These are phyloP conservation scores for Cafeteria roenbergensis DNA, from an alignment of 108 stramenopile genomes.

Conservation along the genomic window DNA sequence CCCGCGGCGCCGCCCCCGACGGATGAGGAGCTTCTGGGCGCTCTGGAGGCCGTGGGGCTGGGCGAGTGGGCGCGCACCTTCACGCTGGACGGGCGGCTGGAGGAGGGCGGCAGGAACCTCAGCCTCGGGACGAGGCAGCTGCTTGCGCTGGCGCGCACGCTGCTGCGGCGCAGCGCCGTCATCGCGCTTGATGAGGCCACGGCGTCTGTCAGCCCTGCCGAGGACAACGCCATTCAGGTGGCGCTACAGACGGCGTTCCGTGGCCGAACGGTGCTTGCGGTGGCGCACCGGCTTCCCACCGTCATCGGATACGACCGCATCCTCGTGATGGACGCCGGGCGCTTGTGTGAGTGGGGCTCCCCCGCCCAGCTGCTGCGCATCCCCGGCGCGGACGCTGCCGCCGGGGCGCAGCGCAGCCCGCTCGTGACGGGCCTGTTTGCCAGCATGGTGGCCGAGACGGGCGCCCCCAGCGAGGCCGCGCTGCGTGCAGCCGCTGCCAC, in stretches of 20 bases:
- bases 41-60: background rate
- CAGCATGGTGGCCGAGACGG: too few species aligned
- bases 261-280: conserved; percentile 31
- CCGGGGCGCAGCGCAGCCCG: too few species aligned
- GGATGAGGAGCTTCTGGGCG: background rate
- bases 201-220: background rate
- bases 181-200: background rate
- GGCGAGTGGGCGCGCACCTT: background rate
- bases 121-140: background rate
- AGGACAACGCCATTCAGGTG: background rate
- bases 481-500: too few species aligned
- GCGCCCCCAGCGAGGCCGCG: too few species aligned
- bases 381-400: too few species aligned
- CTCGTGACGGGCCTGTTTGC: too few species aligned
- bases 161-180: background rate
- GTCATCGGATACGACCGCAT: conserved; percentile 80
- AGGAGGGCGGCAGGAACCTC: background rate
- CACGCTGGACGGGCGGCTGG: background rate
- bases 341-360: conserved; percentile 36
- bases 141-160: background rate
- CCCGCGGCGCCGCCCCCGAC: too few species aligned
- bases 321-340: conserved; percentile 78
- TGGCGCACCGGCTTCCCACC: conserved; percentile 84
- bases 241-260: background rate
- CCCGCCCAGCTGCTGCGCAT: conserved; percentile 53